Evolutionary conservation across 352 stramenopile genomes (phyloP).

Genomic region (Phytophthora constricta): DNA sequence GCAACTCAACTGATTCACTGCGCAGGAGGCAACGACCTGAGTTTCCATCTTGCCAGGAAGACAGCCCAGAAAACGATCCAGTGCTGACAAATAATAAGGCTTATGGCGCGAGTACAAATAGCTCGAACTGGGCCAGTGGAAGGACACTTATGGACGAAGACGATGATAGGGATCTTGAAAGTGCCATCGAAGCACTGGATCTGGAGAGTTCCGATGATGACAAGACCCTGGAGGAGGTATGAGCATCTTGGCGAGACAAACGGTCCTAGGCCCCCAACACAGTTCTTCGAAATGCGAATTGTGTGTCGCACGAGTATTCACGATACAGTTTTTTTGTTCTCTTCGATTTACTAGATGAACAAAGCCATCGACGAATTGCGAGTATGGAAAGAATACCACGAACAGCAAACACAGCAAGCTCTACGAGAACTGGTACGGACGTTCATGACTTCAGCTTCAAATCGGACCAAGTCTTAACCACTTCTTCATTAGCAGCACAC

Average conservation of each 20-base stretch:
- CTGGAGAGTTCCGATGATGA: conserved; percentile 37
- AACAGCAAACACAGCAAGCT: conserved; percentile 33
- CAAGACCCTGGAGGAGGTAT: conserved; percentile 52
- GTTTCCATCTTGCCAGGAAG: not conserved
- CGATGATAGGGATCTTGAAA: conserved; percentile 48
- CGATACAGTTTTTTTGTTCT: too few relatives aligned
- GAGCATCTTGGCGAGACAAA: too few relatives aligned
- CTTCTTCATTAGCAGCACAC: conserved; percentile 1
- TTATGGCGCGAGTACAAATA: conserved; percentile 13
- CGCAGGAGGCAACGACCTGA: conserved; percentile 4
- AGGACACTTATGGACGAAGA: conserved; percentile 38
- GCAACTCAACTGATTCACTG: not conserved
- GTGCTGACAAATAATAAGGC: not conserved
- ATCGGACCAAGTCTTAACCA: not conserved
- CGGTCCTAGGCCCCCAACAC: too few relatives aligned
- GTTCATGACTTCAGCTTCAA: not conserved
- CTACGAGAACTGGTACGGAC: conserved; percentile 39
- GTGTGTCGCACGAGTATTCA: not conserved
- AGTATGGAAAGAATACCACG: conserved; percentile 46
- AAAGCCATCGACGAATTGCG: conserved; percentile 47
- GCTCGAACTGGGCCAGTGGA: not conserved
- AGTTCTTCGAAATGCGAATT: too few relatives aligned
- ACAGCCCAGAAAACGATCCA: conserved; percentile 18
- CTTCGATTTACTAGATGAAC: too few relatives aligned
- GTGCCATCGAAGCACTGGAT: conserved; percentile 42